Percentiles rank a stretch among this genome's conserved stretches.
These are phyloP conservation scores for Metarhizium guizhouense DNA, from an alignment of 2,329 filamentous ascomycete genomes.

Conservation along the genomic window DNA sequence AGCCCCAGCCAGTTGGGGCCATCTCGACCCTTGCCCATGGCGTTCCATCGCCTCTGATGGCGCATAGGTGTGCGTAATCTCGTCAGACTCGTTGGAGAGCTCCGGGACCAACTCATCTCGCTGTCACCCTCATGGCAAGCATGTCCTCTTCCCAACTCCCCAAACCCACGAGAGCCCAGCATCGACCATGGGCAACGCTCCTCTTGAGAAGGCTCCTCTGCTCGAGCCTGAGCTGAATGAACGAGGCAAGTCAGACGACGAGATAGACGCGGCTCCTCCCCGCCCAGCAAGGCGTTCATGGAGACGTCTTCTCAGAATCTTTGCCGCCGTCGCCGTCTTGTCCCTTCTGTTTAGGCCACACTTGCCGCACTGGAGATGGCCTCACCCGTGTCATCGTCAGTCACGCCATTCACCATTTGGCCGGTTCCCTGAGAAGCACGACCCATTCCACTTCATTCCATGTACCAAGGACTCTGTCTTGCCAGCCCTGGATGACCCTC, in stretches of 20 bases:
- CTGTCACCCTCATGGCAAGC: background rate
- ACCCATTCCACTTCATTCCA: conserved; percentile 38
- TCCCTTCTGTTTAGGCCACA: background rate
- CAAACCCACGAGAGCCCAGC: background rate
- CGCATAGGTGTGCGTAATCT: background rate
- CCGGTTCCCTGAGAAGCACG: conserved; percentile 29
- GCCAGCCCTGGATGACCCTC: conserved; percentile 30
- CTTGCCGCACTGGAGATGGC: conserved; percentile 1
- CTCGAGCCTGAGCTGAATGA: background rate
- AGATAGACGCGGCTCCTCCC: background rate
- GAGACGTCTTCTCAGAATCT: background rate
- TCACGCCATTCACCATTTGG: conserved; percentile 7
- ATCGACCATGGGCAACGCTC: background rate
- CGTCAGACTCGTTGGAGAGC: background rate
- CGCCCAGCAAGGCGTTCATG: background rate
- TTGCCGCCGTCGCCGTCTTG: conserved; percentile 1
- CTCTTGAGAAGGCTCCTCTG: background rate
- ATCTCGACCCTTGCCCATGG: no score
- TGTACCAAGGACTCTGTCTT: conserved; percentile 33
- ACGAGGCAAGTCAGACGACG: background rate
- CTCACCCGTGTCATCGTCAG: conserved; percentile 4
- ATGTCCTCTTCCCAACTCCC: no score
- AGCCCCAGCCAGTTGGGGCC: no score
- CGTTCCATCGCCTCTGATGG: background rate
- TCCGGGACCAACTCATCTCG: background rate